Evolutionary conservation across 306 rosid species (phyloP).

Genomic region (Medicago lupulina): DNA sequence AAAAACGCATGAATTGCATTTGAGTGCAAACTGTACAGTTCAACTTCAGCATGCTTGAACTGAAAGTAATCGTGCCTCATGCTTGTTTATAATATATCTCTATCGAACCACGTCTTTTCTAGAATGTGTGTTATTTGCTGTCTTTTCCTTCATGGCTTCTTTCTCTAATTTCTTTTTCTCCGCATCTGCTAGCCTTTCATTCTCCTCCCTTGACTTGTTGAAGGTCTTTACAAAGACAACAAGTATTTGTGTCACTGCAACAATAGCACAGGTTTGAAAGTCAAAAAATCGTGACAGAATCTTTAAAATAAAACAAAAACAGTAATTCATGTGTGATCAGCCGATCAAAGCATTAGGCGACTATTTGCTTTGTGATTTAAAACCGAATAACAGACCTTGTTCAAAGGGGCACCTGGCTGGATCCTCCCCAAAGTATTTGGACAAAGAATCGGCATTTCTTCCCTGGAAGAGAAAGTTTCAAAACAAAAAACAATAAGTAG

Average conservation of each 20-base stretch:
- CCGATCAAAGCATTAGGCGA: not conserved
- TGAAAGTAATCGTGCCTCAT: conserved; percentile 10
- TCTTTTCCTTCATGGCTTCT: conserved; percentile 88
- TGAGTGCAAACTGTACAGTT: conserved; percentile 32
- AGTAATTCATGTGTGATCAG: not conserved
- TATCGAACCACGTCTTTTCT: conserved; percentile 53
- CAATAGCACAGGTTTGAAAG: conserved; percentile 23
- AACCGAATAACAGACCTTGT: conserved; percentile 70
- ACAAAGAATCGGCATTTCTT: conserved; percentile 95
- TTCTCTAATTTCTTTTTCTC: conserved; percentile 88
- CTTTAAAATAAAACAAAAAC: not conserved
- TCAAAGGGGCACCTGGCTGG: conserved; percentile 98
- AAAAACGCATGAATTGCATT: conserved; percentile 29
- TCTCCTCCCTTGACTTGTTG: conserved; percentile 94
- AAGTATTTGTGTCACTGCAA: conserved; percentile 93
- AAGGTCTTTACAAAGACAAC: conserved; percentile 82
- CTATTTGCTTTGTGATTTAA: conserved; percentile 14
- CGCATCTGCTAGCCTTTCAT: conserved; percentile 81
- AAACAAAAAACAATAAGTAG: conserved; percentile 37
- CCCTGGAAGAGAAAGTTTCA: conserved; percentile 68
- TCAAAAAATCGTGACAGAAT: conserved; percentile 9
- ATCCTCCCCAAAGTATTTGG: conserved; percentile 98
- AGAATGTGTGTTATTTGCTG: conserved; percentile 47
- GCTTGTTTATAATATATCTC: conserved; percentile 32
- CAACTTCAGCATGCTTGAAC: conserved; percentile 4